Evolutionary conservation across 805 yeast genomes (phyloP), one percentile per base, ranked within the genome.

Genomic region (Candida ulmi): DNA sequence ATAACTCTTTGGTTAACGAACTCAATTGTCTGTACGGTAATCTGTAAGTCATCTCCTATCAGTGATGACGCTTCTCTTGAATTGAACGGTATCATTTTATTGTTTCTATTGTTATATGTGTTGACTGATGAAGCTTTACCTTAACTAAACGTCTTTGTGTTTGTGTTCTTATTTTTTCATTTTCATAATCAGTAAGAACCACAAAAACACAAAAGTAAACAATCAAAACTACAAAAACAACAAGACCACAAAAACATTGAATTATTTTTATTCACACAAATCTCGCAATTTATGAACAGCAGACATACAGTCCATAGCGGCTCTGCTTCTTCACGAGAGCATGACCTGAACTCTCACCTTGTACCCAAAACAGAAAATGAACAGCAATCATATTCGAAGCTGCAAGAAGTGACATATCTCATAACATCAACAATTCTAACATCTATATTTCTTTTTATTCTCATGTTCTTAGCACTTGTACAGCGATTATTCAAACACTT

Each of bases 1-100:
- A 74, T 27, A 3, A 73, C 54, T 33, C 59, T 50, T 42, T 63
- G 64, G 42, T 73, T 71, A 0, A 48, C 51, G 17, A 66, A 60
- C 17, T 63, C 68, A 2, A 68, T 38, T 3, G 44, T 15, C 27
- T 49, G 52, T 3, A 47, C 46, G 1, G 36, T 23, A 3, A 44
- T 17, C n/a, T 31, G 28, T 2, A 18, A 27, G 9, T 26, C 13
- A 12, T 17, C 4, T 1, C n/a, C 31, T 16, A 31, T 5, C 5
- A 9, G 9, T 12, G 24, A 15, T 5, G 39, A 26, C 5, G 18
- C 19, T 19, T 31, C 27, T 4, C 25, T 18, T 5, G 31, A 11
- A n/a, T 19, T 19, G 23, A 16, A 23, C 15, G 21, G 28, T 4
- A 17, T 23, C 36, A 24, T 24, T 24, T 17, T 21, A 9, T 6